These are phyloP conservation scores for Alternaria postmessia DNA, from an alignment of 2,329 filamentous ascomycete genomes.

Conservation along the genomic window DNA sequence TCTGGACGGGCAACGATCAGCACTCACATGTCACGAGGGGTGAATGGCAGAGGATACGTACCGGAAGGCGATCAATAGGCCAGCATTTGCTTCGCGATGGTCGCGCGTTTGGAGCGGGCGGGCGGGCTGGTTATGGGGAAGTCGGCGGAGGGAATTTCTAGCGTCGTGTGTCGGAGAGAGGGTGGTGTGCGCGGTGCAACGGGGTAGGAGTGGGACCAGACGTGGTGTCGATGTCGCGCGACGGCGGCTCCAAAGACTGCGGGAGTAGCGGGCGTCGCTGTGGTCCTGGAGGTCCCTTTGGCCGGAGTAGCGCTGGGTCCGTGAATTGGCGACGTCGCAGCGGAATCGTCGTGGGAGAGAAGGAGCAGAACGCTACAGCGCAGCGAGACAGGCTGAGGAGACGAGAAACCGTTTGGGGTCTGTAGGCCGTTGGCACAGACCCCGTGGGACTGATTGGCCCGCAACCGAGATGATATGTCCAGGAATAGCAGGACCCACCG, in stretches of 20 bases:
- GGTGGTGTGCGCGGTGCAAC: conserved; percentile 25
- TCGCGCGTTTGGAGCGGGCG: conserved; percentile 15
- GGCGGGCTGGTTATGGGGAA: conserved; percentile 23
- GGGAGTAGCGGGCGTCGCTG: conserved; percentile 2
- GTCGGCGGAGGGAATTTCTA: conserved; percentile 16
- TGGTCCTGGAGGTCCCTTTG: conserved; percentile 14
- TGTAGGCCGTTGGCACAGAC: conserved; percentile 7
- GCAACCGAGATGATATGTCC: conserved; percentile 26
- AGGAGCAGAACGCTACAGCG: conserved; percentile 20
- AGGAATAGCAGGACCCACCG: conserved; percentile 20
- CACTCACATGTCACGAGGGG: conserved; percentile 23
- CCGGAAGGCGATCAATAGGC: conserved; percentile 40
- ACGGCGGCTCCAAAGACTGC: conserved; percentile 20
- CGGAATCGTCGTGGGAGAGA: conserved; percentile 37
- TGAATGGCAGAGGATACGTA: conserved; percentile 26
- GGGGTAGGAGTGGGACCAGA: conserved; percentile 26
- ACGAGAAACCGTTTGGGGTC: conserved; percentile 10
- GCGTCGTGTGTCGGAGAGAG: conserved; percentile 16
- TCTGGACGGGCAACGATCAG: conserved; percentile 37
- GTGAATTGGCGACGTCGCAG: conserved; percentile 43
- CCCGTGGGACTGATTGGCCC: conserved; percentile 15
- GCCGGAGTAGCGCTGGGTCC: conserved; percentile 19
- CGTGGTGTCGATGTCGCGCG: conserved; percentile 21
- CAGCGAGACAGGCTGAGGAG: conserved; percentile 13
- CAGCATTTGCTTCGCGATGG: conserved; percentile 42